Evolutionary conservation across 148 eudicot genomes (phyloP), one percentile per base, ranked within the genome.

Genomic region (Persicaria maculosa): DNA sequence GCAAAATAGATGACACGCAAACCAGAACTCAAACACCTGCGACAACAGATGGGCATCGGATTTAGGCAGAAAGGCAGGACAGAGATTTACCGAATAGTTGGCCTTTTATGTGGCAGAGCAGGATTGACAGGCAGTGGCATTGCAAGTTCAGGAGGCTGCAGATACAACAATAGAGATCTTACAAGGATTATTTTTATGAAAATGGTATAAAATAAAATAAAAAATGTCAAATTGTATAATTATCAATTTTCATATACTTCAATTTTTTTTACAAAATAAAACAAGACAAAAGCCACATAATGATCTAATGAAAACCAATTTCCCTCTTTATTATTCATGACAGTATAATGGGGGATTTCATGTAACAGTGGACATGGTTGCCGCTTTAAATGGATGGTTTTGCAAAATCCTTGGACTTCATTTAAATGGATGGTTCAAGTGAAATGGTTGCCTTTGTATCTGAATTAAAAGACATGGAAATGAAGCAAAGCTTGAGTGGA

Each of bases 381-480:
- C n/a, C n/a, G n/a, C n/a, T n/a, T n/a, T n/a, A n/a, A n/a, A n/a
- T n/a, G n/a, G n/a, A n/a, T n/a, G n/a, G n/a, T n/a, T 46, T 48
- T 62, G 47, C 25, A 78, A 25, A 72, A 45, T 52, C 36, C 68
- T 67, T 78, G 65, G 44, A 45, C 68, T 64, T 81, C 80, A 81
- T 58, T n/a, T n/a, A n/a, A n/a, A n/a, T n/a, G n/a, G n/a, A n/a
- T n/a, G n/a, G n/a, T n/a, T n/a, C n/a, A n/a, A n/a, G n/a, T n/a
- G n/a, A n/a, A n/a, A n/a, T 17, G 91, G 62, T 52, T 78, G 83
- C 72, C 83, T 88, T 77, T 79, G 83, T 69, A 80, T 78, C 99
- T 92, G 88, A 50, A 79, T 47, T 68, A 78, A 77, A 44, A 75
- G 14, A 7, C 44, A 64, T 1, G 9, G 1, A 25, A 10, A 64